Evolutionary conservation across 2,329 filamentous ascomycete species (phyloP), one percentile per base, ranked within the genome.

Genomic region (Pseudogymnoascus verrucosus): DNA sequence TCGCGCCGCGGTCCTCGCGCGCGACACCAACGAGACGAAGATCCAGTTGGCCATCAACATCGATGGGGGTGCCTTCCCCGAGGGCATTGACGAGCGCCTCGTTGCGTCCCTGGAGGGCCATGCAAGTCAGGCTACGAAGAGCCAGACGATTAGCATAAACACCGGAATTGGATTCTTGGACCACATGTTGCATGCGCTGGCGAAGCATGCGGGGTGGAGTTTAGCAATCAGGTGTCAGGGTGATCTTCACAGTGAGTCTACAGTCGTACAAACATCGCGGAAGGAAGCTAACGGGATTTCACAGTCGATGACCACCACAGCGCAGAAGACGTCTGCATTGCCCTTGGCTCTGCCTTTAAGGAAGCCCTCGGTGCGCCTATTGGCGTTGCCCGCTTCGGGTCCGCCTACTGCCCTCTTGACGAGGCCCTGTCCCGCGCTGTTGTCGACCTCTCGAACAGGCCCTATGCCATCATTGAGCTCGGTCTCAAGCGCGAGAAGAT

Each of bases 221-320:
- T 78, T 99, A 70, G 86, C 86, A 34, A 80, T 99, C 64, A 82
- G 86, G 68, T 96, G 91, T 77, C 84, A 89, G 75, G 95, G 95
- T 63, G 95, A 99, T 78, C 79, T 98, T 62, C 90, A 96, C 80
- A 96, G 90, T 93, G 78, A 68, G 86, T 82, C 23, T 28, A 64
- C 64, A 26, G 34, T 26, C 51, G 19, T 39, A 40, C 31, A 16
- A 21, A 23, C 28, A 37, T 36, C 16, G 31, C 16, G 28, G 62
- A n/a, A 10, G 12, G 37, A n/a, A 34, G n/a, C 59, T 36, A 54
- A 54, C 28, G 28, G 14, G 14, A 40, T 4, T 28, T 11, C 34
- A 61, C 66, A 93, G 92, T 99, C 76, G 95, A 99, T 79, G 95
- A 98, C 82, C 95, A 99, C 79, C 95, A 99, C 84, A 97, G 93